Evolutionary conservation across 2,329 filamentous ascomycete species (phyloP), one percentile per base, ranked within the genome.

Genomic region (Pseudogymnoascus sp.): DNA sequence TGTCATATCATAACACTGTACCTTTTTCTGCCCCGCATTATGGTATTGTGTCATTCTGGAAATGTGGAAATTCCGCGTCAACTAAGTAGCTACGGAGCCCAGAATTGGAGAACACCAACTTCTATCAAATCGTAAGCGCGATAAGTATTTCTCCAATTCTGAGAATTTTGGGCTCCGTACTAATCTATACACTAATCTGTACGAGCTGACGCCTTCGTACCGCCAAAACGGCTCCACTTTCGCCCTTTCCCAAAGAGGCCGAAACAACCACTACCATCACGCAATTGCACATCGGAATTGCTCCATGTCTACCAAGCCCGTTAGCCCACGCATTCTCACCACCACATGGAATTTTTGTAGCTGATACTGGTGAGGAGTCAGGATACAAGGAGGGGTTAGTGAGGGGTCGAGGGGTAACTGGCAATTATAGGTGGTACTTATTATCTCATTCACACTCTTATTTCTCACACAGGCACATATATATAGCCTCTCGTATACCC

Each of bases 201-300:
- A 23, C 40, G 13, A 50, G 23, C 44, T 50, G n/a, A 29, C 23
- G 13, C 19, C 38, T 23, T 44, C 40, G 19, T 23, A 23, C 19
- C 40, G 5, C 21, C 40, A 44, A 44, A 44, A 23, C 4, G 19
- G 40, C 10, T 44, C 40, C 40, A 50, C 21, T 29, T 11, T 5
- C 23, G 21, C 15, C 23, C 23, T 7, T n/a, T 26, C 21, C 44
- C 15, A 50, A 50, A 26, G 21, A 26, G 23, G 44, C 21, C 21
- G 44, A 26, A 26, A 26, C 21, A 29, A 29, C 44, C 1, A 26
- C 44, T 3, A 29, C 44, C 44, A 50, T 50, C 44, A 50, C 44
- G 44, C 44, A 50, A 50, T 50, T 50, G 44, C n/a, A 7, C 23
- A n/a, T 50, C 44, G 44, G 44, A 50, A 50, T 50, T 50, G 44